Evolutionary conservation across 176 grass and related monocot species (phyloP).

Genomic region (Lolium rigidum): DNA sequence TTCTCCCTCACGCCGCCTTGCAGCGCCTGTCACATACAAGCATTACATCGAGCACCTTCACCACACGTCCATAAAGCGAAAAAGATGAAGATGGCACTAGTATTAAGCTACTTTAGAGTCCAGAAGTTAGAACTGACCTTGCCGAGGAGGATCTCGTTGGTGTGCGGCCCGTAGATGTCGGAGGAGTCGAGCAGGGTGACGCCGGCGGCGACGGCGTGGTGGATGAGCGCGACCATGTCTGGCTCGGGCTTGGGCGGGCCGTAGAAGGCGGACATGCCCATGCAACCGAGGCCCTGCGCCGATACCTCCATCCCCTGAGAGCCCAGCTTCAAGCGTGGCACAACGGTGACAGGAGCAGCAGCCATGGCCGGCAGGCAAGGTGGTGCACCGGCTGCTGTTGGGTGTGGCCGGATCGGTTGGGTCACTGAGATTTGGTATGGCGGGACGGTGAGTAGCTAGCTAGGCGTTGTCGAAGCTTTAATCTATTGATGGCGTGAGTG

Average conservation of each 20-base stretch:
- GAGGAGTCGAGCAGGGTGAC: constrained; percentile 85
- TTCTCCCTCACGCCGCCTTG: constrained; percentile 41
- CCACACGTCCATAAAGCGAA: not conserved
- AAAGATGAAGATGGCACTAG: not conserved
- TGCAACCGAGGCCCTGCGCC: constrained; percentile 77
- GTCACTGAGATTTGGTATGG: not conserved
- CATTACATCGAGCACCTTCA: constrained; percentile 1
- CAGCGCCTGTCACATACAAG: constrained; percentile 34
- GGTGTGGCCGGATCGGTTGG: no score
- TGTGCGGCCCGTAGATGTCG: constrained; percentile 81
- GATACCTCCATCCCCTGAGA: constrained; percentile 82
- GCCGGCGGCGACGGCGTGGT: constrained; percentile 64
- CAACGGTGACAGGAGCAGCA: not conserved
- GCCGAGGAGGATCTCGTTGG: constrained; percentile 79
- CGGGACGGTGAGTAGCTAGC: constrained; percentile 3
- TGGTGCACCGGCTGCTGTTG: not conserved
- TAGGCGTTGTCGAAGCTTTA: not conserved
- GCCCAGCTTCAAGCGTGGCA: constrained; percentile 56
- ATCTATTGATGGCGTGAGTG: not conserved
- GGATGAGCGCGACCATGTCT: constrained; percentile 79
- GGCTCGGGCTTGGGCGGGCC: constrained; percentile 69
- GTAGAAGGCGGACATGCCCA: constrained; percentile 82
- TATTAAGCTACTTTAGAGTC: not conserved
- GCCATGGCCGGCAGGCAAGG: not conserved
- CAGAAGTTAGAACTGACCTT: constrained; percentile 53